These are phyloP conservation scores for Noccaea bulbosa DNA, from an alignment of 345 rosid species.

Conservation along the genomic window DNA sequence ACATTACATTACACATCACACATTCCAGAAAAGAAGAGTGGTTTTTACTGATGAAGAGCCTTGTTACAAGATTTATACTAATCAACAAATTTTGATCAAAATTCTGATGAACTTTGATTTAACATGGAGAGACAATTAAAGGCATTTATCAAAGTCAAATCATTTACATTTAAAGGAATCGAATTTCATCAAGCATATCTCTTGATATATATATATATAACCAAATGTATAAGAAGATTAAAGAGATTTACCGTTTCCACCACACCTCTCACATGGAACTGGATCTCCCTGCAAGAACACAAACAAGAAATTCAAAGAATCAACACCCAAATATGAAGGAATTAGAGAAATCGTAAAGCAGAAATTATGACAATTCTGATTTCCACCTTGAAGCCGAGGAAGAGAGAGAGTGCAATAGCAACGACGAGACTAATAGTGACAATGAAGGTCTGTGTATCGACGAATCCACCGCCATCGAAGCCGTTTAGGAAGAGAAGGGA, in stretches of 20 bases:
- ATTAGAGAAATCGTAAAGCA: background rate
- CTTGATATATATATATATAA: too few species aligned
- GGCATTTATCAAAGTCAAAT: too few species aligned
- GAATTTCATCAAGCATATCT: too few species aligned
- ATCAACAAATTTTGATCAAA: too few species aligned
- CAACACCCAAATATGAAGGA: background rate
- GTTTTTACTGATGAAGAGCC: too few species aligned
- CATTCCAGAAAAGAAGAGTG: too few species aligned
- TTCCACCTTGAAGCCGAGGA: conserved; percentile 76
- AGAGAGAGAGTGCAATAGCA: conserved; percentile 81
- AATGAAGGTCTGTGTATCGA: conserved; percentile 80
- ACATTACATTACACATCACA: too few species aligned
- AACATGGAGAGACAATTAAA: too few species aligned
- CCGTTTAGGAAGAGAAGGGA: conserved; percentile 54
- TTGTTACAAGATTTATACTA: too few species aligned
- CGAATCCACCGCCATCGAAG: conserved; percentile 52
- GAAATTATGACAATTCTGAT: background rate
- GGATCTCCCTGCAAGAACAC: conserved; percentile 76
- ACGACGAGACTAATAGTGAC: conserved; percentile 73
- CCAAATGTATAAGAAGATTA: too few species aligned
- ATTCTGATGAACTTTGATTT: too few species aligned
- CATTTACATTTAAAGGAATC: too few species aligned
- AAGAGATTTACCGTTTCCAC: conserved; percentile 71
- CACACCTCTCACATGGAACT: conserved; percentile 87
- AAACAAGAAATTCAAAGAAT: background rate